phyloP scores from a whole-genome alignment of 345 rosid species.

The Carallia brachiata region DNA sequence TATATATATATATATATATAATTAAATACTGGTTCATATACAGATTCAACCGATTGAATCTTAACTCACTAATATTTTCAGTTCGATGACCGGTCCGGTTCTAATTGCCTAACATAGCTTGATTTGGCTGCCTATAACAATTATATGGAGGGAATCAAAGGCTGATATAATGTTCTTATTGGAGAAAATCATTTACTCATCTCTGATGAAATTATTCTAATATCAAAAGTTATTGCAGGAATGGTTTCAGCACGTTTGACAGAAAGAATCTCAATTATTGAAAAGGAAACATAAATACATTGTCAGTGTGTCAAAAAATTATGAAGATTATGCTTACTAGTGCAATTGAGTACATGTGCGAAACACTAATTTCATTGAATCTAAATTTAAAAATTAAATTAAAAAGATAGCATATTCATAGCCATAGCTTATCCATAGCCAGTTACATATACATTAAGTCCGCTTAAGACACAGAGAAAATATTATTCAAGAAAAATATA shows the following conservation, averaged over 20 bases:
- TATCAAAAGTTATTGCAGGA: neutral
- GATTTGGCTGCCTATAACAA: too few species aligned
- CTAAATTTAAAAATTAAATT: neutral
- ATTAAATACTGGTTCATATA: too few species aligned
- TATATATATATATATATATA: too few species aligned
- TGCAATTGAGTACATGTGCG: neutral
- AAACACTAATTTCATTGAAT: neutral
- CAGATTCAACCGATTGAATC: too few species aligned
- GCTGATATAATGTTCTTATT: neutral
- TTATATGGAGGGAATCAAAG: too few species aligned
- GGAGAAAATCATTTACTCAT: neutral
- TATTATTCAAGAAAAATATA: too few species aligned
- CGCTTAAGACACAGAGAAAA: too few species aligned
- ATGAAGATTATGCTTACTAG: neutral
- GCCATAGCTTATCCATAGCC: neutral
- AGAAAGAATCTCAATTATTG: slow-evolving; percentile 8
- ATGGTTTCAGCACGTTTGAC: neutral
- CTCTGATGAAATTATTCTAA: neutral
- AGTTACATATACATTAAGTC: neutral
- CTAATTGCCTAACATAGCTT: too few species aligned
- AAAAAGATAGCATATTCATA: neutral
- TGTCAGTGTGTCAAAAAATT: slow-evolving; percentile 13
- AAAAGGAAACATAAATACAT: slow-evolving; percentile 44
- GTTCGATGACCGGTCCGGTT: too few species aligned
- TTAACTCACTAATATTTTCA: too few species aligned